Percentiles rank a stretch among this genome's conserved stretches.
Conservation (phyloP, 192 early-diverging fungal genomes). For the Coemansia sp. region DNA sequence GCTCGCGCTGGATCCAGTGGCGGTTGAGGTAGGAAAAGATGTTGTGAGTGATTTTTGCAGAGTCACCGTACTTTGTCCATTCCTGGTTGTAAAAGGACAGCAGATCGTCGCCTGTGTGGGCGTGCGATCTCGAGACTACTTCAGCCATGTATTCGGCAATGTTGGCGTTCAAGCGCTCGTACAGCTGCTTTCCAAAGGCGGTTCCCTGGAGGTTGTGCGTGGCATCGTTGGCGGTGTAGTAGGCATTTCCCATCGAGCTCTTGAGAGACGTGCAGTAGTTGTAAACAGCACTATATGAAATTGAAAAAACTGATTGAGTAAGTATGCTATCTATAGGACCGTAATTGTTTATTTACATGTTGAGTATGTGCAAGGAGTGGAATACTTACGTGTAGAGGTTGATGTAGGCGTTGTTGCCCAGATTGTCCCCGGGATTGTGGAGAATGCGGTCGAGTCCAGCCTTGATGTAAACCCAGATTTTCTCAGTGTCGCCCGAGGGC, state of each 20-base stretch:
- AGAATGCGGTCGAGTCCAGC: conserved; percentile 81
- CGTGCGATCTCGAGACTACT: conserved; percentile 57
- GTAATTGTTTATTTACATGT: too few species aligned
- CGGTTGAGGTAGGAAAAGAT: conserved; percentile 94
- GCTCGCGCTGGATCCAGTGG: conserved; percentile 95
- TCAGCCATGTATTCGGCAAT: conserved; percentile 52
- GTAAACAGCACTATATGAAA: conserved; percentile 44
- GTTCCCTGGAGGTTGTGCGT: conserved; percentile 36
- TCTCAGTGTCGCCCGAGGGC: conserved; percentile 37
- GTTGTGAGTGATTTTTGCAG: conserved; percentile 81
- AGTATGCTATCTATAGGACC: background rate
- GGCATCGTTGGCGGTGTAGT: conserved; percentile 47
- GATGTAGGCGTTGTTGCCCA: conserved; percentile 76
- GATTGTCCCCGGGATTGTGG: conserved; percentile 67
- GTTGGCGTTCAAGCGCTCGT: conserved; percentile 58
- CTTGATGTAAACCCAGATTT: conserved; percentile 75
- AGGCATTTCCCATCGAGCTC: conserved; percentile 21
- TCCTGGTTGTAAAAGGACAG: conserved; percentile 84
- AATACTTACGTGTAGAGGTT: conserved; percentile 64
- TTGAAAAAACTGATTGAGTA: conserved; percentile 1
- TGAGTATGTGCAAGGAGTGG: background rate
- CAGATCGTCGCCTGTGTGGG: conserved; percentile 73
- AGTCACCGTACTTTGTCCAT: conserved; percentile 89
- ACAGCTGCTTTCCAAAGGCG: conserved; percentile 62
- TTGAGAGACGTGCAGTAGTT: conserved; percentile 49